Base-by-base conservation (phyloP, 148 eudicot species). In the Camellia japonica region DNA sequence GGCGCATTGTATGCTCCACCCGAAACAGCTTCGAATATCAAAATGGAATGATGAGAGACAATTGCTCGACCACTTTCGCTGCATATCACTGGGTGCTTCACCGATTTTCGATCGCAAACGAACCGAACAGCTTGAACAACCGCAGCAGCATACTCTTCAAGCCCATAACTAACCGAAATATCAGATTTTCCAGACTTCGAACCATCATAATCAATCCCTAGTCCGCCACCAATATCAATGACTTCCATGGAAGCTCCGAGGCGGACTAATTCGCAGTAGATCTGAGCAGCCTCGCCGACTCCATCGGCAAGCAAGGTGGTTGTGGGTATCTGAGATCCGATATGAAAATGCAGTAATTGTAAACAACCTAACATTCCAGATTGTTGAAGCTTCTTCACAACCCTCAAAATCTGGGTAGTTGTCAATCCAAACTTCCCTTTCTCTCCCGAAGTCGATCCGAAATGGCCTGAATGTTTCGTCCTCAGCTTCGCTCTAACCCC, bases 181-280 rank as follows among this genome's bases (percentile, higher is more conserved):
- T 96, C 99, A 19, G 95, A 93, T 47, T 93, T 84, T 0, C 84
- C 42, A 1, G 95, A 91, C 59, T 90, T 92, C 0, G 99, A 88
- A 4, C 99, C 99, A 54, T 96, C 99, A 14, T 96, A 96, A 66
- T 96, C 99, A 15, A 96, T 91, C 7, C 99, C 99, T 15, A 96
- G 88, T 7, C 98, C 99, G 8, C 98, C 99, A 7, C 99, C 99
- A 3, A 93, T 88, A 44, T 96, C 99, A 23, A 96, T 93, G 13
- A 96, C 93, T 6, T 81, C 55, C 98, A 96, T 96, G 14, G 71
- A 16, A 15, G 99, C 99, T 14, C 99, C 99, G 3, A 93, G 82
- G 20, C 98, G 91, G 76, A 87, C 90, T 16, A 96, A 78, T 70
- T 93, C 98, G 66, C 92, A 87, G 73, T 90, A 96, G 74, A 96